Conservation (phyloP, 441 rosid species). For the Omphalea diandra region DNA sequence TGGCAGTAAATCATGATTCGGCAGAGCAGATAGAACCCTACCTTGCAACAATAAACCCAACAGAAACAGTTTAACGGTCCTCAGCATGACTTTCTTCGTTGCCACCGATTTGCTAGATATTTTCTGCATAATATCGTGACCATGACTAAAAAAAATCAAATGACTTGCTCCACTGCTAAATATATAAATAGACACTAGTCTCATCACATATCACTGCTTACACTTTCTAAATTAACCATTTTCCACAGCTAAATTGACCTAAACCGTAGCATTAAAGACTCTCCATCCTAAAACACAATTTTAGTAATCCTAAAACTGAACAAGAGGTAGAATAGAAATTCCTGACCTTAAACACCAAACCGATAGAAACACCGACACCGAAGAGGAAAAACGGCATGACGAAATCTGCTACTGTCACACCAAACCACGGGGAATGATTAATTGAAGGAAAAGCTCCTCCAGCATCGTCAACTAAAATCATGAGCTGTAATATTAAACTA, state of each 20-base stretch:
- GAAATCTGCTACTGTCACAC: slow-evolving; percentile 56
- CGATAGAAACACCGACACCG: slow-evolving; percentile 54
- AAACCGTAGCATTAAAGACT: not conserved
- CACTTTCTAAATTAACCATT: not conserved
- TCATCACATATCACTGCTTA: not conserved
- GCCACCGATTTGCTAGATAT: slow-evolving; percentile 43
- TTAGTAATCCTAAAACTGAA: not conserved
- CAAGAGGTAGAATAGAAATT: too few relatives aligned
- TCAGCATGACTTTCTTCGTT: slow-evolving; percentile 43
- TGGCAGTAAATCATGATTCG: not conserved
- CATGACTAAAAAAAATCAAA: too few relatives aligned
- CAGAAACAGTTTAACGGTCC: slow-evolving; percentile 48
- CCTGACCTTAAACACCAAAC: slow-evolving; percentile 49
- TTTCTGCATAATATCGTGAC: slow-evolving; percentile 38
- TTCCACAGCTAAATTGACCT: not conserved
- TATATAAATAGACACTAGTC: not conserved
- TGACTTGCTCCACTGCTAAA: not conserved
- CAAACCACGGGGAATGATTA: slow-evolving; percentile 67
- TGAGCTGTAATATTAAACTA: slow-evolving; percentile 41
- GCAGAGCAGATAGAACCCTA: slow-evolving; percentile 15
- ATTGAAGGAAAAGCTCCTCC: slow-evolving; percentile 63
- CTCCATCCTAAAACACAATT: not conserved
- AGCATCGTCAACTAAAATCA: slow-evolving; percentile 65
- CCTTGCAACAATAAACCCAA: slow-evolving; percentile 62
- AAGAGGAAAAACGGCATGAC: slow-evolving; percentile 68